Percentiles rank a stretch among this genome's conserved stretches.
phyloP scores from a whole-genome alignment of 2,329 filamentous ascomycete species.

The Ceratocystis eucalypticola region DNA sequence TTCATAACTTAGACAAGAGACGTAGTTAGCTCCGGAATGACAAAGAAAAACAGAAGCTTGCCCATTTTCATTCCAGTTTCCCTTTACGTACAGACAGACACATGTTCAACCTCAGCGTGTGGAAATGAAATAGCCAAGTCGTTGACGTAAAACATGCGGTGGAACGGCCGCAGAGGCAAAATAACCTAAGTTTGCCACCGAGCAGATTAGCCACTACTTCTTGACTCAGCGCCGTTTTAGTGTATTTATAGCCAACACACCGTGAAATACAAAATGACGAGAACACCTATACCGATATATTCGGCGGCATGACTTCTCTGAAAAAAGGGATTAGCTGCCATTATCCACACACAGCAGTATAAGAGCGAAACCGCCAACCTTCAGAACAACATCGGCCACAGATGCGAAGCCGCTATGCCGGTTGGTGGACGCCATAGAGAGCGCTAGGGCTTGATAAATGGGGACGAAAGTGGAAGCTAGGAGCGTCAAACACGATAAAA shows the following conservation, averaged over 20 bases:
- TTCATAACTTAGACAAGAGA: conserved; percentile 45
- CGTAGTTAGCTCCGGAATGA: neutral
- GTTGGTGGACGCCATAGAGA: neutral
- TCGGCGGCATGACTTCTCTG: conserved; percentile 77
- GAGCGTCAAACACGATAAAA: neutral
- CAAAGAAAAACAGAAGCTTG: neutral
- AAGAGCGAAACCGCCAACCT: neutral
- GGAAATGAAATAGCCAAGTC: conserved; percentile 77
- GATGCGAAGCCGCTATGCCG: neutral
- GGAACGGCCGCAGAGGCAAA: conserved; percentile 68
- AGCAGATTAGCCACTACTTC: neutral
- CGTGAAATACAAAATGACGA: conserved; percentile 54
- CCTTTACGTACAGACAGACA: conserved; percentile 52
- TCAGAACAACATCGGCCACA: neutral
- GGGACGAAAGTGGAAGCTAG: neutral
- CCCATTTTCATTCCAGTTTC: too few relatives aligned
- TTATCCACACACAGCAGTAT: neutral
- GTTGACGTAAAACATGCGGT: conserved; percentile 84
- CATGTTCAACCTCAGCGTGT: conserved; percentile 70
- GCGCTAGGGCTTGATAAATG: neutral
- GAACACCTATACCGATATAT: conserved; percentile 61
- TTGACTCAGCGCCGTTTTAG: neutral
- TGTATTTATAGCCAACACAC: conserved; percentile 30
- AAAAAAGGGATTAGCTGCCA: neutral
- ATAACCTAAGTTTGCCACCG: conserved; percentile 22